A percentile compares a stretch with the other conserved stretches of the same genome.
Conservation (phyloP, 106 monocot species). For the Platanthera guangdongensis region DNA sequence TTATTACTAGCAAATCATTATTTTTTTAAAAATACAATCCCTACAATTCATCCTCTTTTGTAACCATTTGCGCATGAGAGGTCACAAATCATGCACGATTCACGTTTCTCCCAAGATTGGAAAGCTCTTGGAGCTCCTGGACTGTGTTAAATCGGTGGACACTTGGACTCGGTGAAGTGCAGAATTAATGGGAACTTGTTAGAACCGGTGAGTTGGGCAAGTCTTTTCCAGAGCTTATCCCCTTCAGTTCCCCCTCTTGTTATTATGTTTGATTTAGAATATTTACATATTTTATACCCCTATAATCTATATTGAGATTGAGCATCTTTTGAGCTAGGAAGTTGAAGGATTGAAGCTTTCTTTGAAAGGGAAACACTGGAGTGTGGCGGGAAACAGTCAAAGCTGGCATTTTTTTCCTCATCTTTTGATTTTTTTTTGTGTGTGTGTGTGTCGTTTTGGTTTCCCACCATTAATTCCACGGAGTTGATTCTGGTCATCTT, state of each 20-base stretch:
- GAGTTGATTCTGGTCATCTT: neutral
- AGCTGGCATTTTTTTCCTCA: slow-evolving; percentile 38
- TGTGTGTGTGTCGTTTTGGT: neutral
- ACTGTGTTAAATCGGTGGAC: too few relatives aligned
- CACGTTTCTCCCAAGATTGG: too few relatives aligned
- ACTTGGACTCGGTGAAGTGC: too few relatives aligned
- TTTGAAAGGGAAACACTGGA: slow-evolving; percentile 58
- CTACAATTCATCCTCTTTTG: too few relatives aligned
- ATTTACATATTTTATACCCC: neutral
- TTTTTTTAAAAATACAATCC: too few relatives aligned
- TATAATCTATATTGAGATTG: neutral
- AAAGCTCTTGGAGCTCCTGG: too few relatives aligned
- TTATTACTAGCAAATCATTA: too few relatives aligned
- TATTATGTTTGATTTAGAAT: neutral
- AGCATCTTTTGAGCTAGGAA: slow-evolving; percentile 69
- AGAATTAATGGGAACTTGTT: neutral
- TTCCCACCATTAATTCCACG: slow-evolving; percentile 4
- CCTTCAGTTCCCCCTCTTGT: neutral
- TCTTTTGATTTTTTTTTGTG: slow-evolving; percentile 8
- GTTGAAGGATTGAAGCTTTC: slow-evolving; percentile 77
- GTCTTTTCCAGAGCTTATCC: neutral
- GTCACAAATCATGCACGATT: too few relatives aligned
- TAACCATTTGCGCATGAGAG: too few relatives aligned
- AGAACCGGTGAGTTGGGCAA: neutral
- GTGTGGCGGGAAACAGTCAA: slow-evolving; percentile 26